phyloP scores from a whole-genome alignment of 2,329 filamentous ascomycete species.

The Cercospora sesami region DNA sequence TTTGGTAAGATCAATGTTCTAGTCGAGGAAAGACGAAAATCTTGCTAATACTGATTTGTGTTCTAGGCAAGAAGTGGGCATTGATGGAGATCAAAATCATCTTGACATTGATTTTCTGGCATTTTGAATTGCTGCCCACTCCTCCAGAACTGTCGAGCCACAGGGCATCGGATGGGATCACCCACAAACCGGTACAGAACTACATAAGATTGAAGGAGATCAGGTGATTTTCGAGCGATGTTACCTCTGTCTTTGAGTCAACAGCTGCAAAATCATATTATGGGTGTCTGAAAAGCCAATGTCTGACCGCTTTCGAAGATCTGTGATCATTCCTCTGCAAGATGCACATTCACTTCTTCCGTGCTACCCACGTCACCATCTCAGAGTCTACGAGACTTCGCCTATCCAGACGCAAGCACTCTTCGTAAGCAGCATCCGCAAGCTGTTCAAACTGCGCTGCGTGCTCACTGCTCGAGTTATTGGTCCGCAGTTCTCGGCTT shows the following conservation, averaged over 20 bases:
- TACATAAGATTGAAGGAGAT: slow-evolving; percentile 29
- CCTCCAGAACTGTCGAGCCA: slow-evolving; percentile 31
- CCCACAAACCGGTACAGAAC: slow-evolving; percentile 34
- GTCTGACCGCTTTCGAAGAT: not conserved
- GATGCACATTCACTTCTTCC: not conserved
- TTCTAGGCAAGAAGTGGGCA: slow-evolving; percentile 14
- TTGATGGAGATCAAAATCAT: slow-evolving; percentile 12
- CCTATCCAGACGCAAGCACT: not conserved
- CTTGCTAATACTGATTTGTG: slow-evolving; percentile 14
- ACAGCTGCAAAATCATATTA: not conserved
- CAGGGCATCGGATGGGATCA: slow-evolving; percentile 33
- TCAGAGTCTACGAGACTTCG: not conserved
- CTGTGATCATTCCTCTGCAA: too few relatives aligned
- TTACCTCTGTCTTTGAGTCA: not conserved
- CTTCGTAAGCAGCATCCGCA: not conserved
- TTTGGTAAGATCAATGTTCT: slow-evolving; percentile 31
- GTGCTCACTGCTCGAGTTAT: not conserved
- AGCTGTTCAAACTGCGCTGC: not conserved
- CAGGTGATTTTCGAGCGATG: not conserved
- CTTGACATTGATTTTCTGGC: slow-evolving; percentile 9
- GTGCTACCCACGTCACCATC: slow-evolving; percentile 6
- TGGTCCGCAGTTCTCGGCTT: not conserved
- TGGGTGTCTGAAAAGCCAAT: not conserved
- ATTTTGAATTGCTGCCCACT: slow-evolving; percentile 34
- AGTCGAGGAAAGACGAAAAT: slow-evolving; percentile 21